These are phyloP conservation scores for Epichloe hybrida DNA, from an alignment of 2,329 filamentous ascomycete species.

Conservation along the genomic window DNA sequence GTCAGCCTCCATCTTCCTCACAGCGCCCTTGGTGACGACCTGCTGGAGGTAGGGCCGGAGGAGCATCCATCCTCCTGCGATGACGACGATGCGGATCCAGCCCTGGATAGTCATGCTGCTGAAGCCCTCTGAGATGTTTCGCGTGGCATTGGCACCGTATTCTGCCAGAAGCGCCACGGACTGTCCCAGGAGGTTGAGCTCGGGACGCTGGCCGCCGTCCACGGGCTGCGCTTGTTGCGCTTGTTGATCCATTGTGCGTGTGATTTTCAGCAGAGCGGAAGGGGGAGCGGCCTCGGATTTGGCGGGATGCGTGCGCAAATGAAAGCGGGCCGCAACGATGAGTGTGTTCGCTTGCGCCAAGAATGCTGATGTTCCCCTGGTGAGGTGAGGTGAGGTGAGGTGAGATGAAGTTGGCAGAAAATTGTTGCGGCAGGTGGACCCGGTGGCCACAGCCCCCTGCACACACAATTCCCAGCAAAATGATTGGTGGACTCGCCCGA, in stretches of 20 bases:
- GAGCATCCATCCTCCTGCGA: slow-evolving; percentile 61
- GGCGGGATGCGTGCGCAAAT: neutral
- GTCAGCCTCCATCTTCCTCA: slow-evolving; percentile 49
- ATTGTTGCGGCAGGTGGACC: neutral
- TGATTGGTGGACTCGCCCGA: neutral
- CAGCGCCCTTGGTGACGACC: slow-evolving; percentile 47
- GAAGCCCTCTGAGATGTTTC: slow-evolving; percentile 37
- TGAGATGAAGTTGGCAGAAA: neutral
- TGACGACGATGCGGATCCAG: slow-evolving; percentile 56
- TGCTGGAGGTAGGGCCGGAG: slow-evolving; percentile 63
- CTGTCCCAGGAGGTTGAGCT: slow-evolving; percentile 22
- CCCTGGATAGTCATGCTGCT: slow-evolving; percentile 35
- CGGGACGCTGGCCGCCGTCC: slow-evolving; percentile 12
- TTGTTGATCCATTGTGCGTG: slow-evolving; percentile 11
- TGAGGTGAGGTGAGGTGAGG: neutral
- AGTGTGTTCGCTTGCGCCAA: slow-evolving; percentile 1
- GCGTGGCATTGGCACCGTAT: slow-evolving; percentile 25
- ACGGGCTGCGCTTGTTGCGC: slow-evolving; percentile 9
- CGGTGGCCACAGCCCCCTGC: neutral
- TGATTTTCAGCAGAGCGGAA: neutral
- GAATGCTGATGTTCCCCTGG: neutral
- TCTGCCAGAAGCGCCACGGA: slow-evolving; percentile 19
- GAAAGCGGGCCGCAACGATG: neutral
- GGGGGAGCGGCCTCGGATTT: neutral
- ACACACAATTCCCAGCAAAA: neutral